These are phyloP conservation scores for Postia placenta DNA, from an alignment of 768 basidiomycete genomes.

Conservation along the genomic window DNA sequence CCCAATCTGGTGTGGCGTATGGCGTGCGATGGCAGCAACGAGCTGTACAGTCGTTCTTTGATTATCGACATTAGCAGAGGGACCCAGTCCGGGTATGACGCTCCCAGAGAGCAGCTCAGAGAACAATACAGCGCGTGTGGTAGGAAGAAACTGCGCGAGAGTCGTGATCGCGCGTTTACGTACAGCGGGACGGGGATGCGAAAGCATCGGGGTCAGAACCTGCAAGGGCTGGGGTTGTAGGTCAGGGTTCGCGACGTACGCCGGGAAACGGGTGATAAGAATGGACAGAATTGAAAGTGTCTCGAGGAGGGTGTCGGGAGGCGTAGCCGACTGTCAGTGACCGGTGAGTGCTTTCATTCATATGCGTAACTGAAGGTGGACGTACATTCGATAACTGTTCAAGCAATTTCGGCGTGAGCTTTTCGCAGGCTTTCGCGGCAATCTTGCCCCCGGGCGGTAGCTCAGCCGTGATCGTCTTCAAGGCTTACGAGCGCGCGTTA, in stretches of 20 bases:
- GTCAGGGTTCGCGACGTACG: conserved; percentile 48
- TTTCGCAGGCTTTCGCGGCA: conserved; percentile 72
- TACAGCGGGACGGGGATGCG: conserved; percentile 76
- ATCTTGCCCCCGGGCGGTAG: conserved; percentile 79
- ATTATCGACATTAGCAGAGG: conserved; percentile 52
- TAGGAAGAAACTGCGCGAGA: conserved; percentile 76
- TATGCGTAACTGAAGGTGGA: neutral
- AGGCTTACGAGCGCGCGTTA: conserved; percentile 39
- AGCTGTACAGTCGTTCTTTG: conserved; percentile 77
- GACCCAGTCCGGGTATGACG: conserved; percentile 53
- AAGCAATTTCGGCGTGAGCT: conserved; percentile 79
- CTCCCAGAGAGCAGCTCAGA: conserved; percentile 49
- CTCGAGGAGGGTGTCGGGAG: conserved; percentile 79
- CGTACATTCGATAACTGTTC: conserved; percentile 71
- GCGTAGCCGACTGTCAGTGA: conserved; percentile 48
- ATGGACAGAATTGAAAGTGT: conserved; percentile 83
- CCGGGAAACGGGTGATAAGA: conserved; percentile 79
- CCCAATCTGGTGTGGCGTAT: conserved; percentile 63
- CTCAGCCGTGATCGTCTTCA: conserved; percentile 94
- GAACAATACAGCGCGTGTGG: conserved; percentile 59
- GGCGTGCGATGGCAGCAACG: conserved; percentile 71
- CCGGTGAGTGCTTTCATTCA: no score
- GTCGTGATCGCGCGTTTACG: conserved; percentile 90
- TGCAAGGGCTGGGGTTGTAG: conserved; percentile 54
- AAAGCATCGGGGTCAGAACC: conserved; percentile 65